phyloP scores from a whole-genome alignment of 2,329 filamentous ascomycete species.

The Truncatella angustata region DNA sequence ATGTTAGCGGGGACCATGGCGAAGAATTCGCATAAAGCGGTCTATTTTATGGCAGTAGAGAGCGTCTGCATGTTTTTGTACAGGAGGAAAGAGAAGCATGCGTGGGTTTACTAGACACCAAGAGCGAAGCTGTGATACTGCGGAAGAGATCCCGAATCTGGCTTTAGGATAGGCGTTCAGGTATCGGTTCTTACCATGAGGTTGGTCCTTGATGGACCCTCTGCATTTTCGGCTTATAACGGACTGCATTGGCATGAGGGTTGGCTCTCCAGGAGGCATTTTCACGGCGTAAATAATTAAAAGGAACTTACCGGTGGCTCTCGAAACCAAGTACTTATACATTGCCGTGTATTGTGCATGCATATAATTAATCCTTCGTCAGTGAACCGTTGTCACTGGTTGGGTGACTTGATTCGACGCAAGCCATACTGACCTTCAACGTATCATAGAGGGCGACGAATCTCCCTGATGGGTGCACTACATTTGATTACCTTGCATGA shows the following conservation, averaged over 20 bases:
- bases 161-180: conserved; percentile 11
- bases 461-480: no score
- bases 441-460: no score
- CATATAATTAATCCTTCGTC: no score
- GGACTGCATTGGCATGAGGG: conserved; percentile 4
- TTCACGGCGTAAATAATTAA: neutral
- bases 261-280: conserved; percentile 1
- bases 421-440: no score
- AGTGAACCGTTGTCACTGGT: no score
- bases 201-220: neutral
- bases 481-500: no score
- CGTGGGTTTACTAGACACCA: conserved; percentile 3
- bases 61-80: neutral
- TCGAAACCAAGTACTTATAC: no score
- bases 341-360: no score
- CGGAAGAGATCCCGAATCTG: neutral
- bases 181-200: neutral
- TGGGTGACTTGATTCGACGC: no score
- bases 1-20: no score
- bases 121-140: conserved; percentile 3
- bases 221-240: conserved; percentile 5
- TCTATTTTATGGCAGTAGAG: conserved; percentile 1
- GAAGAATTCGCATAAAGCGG: no score
- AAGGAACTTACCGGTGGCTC: neutral
- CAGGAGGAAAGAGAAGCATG: neutral